Conservation (phyloP, 2,329 filamentous ascomycete genomes). For the Lachnellula suecica region DNA sequence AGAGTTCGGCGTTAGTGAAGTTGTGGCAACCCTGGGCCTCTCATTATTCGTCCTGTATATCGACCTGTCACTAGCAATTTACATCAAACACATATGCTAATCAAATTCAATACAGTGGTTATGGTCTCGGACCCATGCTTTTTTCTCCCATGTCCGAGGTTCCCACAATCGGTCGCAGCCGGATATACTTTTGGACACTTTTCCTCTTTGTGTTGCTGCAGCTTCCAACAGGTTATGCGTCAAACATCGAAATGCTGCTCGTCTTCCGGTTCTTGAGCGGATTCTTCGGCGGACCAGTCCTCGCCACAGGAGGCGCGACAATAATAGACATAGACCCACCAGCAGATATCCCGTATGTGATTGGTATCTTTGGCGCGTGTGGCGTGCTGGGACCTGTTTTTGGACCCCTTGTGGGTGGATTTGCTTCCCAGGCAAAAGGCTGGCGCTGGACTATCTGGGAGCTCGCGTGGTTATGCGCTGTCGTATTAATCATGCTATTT, state of each 20-base stretch:
- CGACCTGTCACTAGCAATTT: background rate
- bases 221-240: conserved; percentile 51
- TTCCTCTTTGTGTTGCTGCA: conserved; percentile 64
- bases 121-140: conserved; percentile 61
- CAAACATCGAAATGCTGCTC: conserved; percentile 60
- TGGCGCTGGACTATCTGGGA: conserved; percentile 65
- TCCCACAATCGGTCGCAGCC: conserved; percentile 62
- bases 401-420: conserved; percentile 58
- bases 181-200: conserved; percentile 65
- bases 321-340: conserved; percentile 50
- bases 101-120: conserved; percentile 36
- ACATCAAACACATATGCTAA: background rate
- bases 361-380: conserved; percentile 55
- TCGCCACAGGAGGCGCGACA: conserved; percentile 55
- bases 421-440: conserved; percentile 49
- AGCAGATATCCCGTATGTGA: conserved; percentile 51
- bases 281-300: conserved; percentile 61
- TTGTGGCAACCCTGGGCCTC: background rate
- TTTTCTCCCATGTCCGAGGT: conserved; percentile 66
- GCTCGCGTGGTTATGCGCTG: conserved; percentile 57
- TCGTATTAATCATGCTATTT: conserved; percentile 56
- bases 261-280: conserved; percentile 61
- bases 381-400: conserved; percentile 47
- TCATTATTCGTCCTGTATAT: background rate
- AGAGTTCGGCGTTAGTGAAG: conserved; percentile 49